Base-by-base conservation (phyloP, 306 rosid genomes). In the Ammopiptanthus mongolicus region DNA sequence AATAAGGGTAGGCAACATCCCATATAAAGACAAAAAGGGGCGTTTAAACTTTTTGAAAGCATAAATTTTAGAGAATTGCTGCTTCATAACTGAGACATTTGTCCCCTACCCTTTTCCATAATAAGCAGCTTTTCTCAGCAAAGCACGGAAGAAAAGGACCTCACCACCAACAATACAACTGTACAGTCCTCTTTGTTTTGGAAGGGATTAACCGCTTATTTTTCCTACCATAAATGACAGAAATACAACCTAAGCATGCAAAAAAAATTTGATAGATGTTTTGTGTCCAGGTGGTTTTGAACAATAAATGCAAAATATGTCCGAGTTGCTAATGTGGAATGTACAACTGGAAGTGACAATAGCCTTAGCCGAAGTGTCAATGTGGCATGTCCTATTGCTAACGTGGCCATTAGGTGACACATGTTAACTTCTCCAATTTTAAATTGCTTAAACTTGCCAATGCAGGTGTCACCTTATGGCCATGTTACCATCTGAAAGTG, bases 101-200 rank as follows among this genome's bases (percentile, higher is more conserved):
- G 73, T 42, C 47, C 56, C 70, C 61, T 31, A 14, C 41, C 36
- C 41, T 57, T 47, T 46, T 50, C 58, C 67, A 52, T 5, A 62
- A 31, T 17, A 42, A 72, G 74, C 46, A 65, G 25, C 75, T 33
- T 47, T 50, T 41, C 71, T 67, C 41, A 25, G 71, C 67, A 39
- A 50, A 52, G 42, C 61, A 31, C 1, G 11, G 59, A 33, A 41
- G 53, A 21, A 77, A 48, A 56, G 66, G 58, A 76, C 56, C 23
- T 12, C 0, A 47, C 25, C 6, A 74, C 51, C 28, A 51, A 71
- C 55, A 64, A 33, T 51, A 33, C 36, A 72, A 72, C 73, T 64
- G 39, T 53, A 28, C 8, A 62, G 23, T 39, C 42, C 72, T 60
- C 53, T 51, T 21, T 23, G 46, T 47, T 55, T 57, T 8, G 65